These are phyloP conservation scores for Plasmodium vivax DNA, from an alignment of 169 alveolate species.

Conservation along the genomic window DNA sequence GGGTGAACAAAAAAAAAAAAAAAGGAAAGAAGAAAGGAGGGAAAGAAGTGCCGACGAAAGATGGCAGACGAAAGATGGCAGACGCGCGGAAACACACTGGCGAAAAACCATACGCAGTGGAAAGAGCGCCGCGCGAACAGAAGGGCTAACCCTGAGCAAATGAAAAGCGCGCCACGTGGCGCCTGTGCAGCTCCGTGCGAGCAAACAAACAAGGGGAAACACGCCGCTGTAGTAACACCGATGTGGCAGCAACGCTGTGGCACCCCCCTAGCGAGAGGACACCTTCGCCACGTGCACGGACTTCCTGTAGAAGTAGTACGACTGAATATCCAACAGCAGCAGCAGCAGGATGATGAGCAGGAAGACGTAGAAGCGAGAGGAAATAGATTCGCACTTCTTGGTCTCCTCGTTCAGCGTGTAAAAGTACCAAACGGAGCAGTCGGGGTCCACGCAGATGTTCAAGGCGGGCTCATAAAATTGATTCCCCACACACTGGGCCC, in stretches of 20 bases:
- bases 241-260: neutral
- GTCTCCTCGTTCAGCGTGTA: slow-evolving; percentile 78
- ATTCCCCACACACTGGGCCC: slow-evolving; percentile 78
- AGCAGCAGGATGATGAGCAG: slow-evolving; percentile 3
- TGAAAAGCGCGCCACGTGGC: neutral
- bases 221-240: too few relatives aligned
- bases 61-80: too few relatives aligned
- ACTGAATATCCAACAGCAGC: slow-evolving; percentile 52
- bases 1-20: neutral
- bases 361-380: slow-evolving; percentile 42
- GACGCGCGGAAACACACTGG: neutral
- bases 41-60: too few relatives aligned
- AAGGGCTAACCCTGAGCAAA: neutral
- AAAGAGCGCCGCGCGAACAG: neutral
- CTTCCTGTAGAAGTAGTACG: slow-evolving; percentile 60
- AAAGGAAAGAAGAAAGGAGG: neutral
- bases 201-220: neutral
- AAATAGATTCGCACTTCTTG: slow-evolving; percentile 48
- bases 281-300: slow-evolving; percentile 67
- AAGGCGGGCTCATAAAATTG: slow-evolving; percentile 82
- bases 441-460: slow-evolving; percentile 82
- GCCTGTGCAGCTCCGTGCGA: neutral
- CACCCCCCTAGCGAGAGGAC: slow-evolving; percentile 26
- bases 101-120: too few relatives aligned
- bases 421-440: slow-evolving; percentile 83